Conservation (phyloP, 108 stramenopile genomes). For the Nitzschia sp. region DNA sequence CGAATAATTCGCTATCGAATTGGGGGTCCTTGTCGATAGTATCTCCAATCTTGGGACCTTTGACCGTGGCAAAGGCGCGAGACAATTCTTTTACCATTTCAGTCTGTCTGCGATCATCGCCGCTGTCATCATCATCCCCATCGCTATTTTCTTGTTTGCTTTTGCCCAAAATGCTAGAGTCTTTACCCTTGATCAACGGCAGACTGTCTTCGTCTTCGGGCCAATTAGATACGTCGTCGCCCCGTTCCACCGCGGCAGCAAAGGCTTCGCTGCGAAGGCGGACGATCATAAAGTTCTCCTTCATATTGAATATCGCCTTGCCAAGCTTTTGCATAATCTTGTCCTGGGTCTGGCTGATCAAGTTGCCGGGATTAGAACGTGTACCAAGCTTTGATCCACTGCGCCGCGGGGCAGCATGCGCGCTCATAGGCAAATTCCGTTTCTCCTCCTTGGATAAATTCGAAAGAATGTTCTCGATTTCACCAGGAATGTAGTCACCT, state of each 20-base stretch:
- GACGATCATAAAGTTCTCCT: constrained; percentile 82
- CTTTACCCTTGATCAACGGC: constrained; percentile 32
- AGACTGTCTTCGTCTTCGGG: constrained; percentile 48
- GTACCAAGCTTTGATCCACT: constrained; percentile 57
- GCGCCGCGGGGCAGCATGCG: constrained; percentile 37
- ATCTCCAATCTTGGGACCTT: constrained; percentile 12
- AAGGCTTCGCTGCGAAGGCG: constrained; percentile 69
- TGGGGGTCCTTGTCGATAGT: constrained; percentile 76
- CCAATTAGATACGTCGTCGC: constrained; percentile 60
- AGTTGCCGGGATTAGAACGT: constrained; percentile 61
- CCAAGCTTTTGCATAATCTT: constrained; percentile 78
- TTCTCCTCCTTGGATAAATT: constrained; percentile 54
- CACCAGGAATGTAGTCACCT: constrained; percentile 95
- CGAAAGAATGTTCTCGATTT: constrained; percentile 91
- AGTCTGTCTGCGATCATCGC: not conserved
- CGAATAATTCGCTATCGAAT: constrained; percentile 82
- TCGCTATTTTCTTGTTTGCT: constrained; percentile 11
- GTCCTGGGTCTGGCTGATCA: constrained; percentile 54
- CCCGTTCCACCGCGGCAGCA: constrained; percentile 61
- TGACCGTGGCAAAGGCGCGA: constrained; percentile 10
- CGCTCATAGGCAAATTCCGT: constrained; percentile 17
- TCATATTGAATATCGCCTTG: constrained; percentile 67
- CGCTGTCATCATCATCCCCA: constrained; percentile 7
- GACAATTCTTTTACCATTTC: constrained; percentile 17
- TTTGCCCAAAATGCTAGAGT: constrained; percentile 43